Evolutionary conservation across 805 yeast species (phyloP).

Genomic region (Candida chauliodis): DNA sequence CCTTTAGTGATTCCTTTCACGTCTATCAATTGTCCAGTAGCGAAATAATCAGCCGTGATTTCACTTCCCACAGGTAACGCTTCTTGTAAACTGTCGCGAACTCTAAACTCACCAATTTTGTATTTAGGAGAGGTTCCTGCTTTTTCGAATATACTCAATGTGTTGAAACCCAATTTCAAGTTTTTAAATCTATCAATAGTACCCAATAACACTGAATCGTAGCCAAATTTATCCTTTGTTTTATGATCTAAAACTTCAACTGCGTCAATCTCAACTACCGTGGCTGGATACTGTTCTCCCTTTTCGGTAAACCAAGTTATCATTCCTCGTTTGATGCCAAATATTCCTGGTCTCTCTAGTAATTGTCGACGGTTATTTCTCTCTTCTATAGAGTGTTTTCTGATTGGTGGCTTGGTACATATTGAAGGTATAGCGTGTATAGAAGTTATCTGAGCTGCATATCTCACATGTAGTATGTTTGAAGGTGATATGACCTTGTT

Average conservation of each 20-base stretch:
- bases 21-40: slow-evolving; percentile 81
- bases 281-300: slow-evolving; percentile 76
- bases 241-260: slow-evolving; percentile 80
- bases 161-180: slow-evolving; percentile 27
- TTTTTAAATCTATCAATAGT: slow-evolving; percentile 68
- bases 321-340: slow-evolving; percentile 89
- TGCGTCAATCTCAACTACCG: slow-evolving; percentile 81
- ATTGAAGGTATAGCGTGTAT: slow-evolving; percentile 50
- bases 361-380: slow-evolving; percentile 72
- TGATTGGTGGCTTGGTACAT: slow-evolving; percentile 45
- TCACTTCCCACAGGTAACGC: slow-evolving; percentile 69
- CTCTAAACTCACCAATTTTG: slow-evolving; percentile 72
- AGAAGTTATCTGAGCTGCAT: slow-evolving; percentile 45
- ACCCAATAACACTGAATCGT: slow-evolving; percentile 83
- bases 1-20: slow-evolving; percentile 79
- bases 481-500: neutral
- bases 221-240: slow-evolving; percentile 71
- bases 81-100: slow-evolving; percentile 55
- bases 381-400: slow-evolving; percentile 64
- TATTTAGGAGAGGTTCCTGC: slow-evolving; percentile 85
- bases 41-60: slow-evolving; percentile 79
- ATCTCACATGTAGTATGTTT: slow-evolving; percentile 16
- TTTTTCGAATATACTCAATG: slow-evolving; percentile 72
- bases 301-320: slow-evolving; percentile 70
- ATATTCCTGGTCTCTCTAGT: slow-evolving; percentile 74